Evolutionary conservation across 2,329 filamentous ascomycete species (phyloP), one percentile per base, ranked within the genome.

Genomic region (Aspergillus vadensis): DNA sequence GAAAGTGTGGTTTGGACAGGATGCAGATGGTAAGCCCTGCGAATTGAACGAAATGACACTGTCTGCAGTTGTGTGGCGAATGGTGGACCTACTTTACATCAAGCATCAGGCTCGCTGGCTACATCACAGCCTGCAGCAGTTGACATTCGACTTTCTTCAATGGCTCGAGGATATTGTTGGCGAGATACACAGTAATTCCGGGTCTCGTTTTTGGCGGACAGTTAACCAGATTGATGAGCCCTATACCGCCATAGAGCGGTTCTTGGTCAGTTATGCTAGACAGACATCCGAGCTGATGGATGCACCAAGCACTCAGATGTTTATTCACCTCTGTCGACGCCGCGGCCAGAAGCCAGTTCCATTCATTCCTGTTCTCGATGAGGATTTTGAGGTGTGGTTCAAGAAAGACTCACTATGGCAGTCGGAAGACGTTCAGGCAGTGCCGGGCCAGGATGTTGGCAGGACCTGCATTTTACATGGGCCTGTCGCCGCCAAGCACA

Each of bases 391-490:
- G 43, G 47, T 51, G 6, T 59, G 52, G 51, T 59, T 59, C 44
- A 59, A 59, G 23, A 59, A 59, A 50, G 57, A 59, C 14, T 59
- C 57, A 3, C 30, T 59, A 2, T 59, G 57, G 57, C 57, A 59
- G 15, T 59, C 57, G 1, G 57, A 59, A 32, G 57, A 49, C n/a
- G 12, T 59, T 5, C 47, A 48, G 17, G 49, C 57, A 9, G 57
- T 59, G 1, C 7, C 23, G 14, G 50, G 30, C 9, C 49, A 54
- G 19, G 57, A 59, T 48, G 49, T 41, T 9, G 17, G 52, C 5
- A 50, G 57, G 1, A 43, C 44, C 17, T 59, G 57, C 23, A 54
- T 59, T 15, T 43, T 59, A 1, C 57, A 59, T n/a, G 57, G 57
- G 14, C 50, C 57, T 14, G 57, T 59, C 23, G 49, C 57, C 10